Conservation (phyloP, 169 alveolate species). For the Eimeria tenella region DNA sequence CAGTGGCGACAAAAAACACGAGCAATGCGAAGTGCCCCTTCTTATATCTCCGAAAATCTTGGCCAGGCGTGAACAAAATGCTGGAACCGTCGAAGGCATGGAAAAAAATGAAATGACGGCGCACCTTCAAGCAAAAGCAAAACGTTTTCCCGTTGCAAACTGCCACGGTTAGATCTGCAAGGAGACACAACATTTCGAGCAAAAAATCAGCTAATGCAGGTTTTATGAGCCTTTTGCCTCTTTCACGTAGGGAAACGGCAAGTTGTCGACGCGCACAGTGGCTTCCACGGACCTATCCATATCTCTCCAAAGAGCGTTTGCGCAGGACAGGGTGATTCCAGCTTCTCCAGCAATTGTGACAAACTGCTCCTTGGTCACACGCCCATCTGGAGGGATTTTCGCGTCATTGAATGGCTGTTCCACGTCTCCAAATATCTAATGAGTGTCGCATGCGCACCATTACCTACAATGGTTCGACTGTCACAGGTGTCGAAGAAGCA, state of each 20-base stretch:
- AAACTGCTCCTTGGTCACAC: slow-evolving; percentile 78
- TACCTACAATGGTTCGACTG: no score
- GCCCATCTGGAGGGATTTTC: slow-evolving; percentile 51
- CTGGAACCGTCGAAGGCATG: no score
- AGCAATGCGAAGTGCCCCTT: no score
- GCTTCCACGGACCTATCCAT: slow-evolving; percentile 73
- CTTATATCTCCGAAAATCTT: no score
- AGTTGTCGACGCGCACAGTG: neutral
- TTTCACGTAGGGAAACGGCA: neutral
- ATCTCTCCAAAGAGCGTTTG: slow-evolving; percentile 73
- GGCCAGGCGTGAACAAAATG: no score
- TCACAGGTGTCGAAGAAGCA: no score
- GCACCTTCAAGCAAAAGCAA: slow-evolving; percentile 77
- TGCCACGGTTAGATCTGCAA: slow-evolving; percentile 65
- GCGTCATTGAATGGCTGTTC: slow-evolving; percentile 75
- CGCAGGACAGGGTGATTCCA: slow-evolving; percentile 70
- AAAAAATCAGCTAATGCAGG: neutral
- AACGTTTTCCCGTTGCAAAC: slow-evolving; percentile 71
- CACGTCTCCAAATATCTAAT: slow-evolving; percentile 78
- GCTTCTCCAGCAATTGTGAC: slow-evolving; percentile 64
- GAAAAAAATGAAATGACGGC: neutral
- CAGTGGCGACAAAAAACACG: no score
- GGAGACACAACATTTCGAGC: neutral
- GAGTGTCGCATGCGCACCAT: slow-evolving; percentile 6
- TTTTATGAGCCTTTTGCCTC: neutral